Conservation (phyloP, 139 green algal genomes). For the Volvox africanus region DNA sequence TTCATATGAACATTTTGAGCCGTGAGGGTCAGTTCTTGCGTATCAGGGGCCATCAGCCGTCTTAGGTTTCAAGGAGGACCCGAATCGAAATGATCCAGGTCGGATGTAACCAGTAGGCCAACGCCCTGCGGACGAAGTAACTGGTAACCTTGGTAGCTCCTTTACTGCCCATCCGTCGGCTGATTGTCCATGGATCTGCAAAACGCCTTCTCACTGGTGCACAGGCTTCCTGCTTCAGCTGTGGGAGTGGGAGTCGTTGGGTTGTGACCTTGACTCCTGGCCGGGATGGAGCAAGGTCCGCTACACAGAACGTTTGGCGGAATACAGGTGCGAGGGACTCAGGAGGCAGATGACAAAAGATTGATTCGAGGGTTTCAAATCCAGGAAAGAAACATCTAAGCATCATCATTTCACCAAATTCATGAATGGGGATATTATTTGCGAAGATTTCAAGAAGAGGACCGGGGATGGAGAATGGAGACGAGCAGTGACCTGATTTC, state of each 20-base stretch:
- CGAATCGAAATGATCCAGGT: not conserved
- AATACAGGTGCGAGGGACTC: slow-evolving; percentile 4
- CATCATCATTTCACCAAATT: too few species aligned
- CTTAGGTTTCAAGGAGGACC: too few species aligned
- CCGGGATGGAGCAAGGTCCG: not conserved
- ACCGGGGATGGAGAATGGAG: not conserved
- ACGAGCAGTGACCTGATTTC: not conserved
- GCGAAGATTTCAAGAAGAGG: too few species aligned
- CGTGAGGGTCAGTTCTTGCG: not conserved
- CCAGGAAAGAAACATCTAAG: not conserved
- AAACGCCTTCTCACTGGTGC: not conserved
- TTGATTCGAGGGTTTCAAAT: not conserved
- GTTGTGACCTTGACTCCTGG: not conserved
- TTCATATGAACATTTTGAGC: too few species aligned
- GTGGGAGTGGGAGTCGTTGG: slow-evolving; percentile 35
- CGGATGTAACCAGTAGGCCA: not conserved
- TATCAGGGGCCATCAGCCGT: too few species aligned
- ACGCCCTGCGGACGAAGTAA: not conserved
- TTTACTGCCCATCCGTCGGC: not conserved
- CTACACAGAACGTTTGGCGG: slow-evolving; percentile 17
- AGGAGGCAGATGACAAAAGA: not conserved
- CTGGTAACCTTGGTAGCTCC: not conserved
- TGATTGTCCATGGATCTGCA: not conserved
- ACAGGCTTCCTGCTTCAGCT: slow-evolving; percentile 44
- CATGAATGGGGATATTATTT: too few species aligned